Conservation (phyloP, 441 rosid species). For the Daphne laureola region DNA sequence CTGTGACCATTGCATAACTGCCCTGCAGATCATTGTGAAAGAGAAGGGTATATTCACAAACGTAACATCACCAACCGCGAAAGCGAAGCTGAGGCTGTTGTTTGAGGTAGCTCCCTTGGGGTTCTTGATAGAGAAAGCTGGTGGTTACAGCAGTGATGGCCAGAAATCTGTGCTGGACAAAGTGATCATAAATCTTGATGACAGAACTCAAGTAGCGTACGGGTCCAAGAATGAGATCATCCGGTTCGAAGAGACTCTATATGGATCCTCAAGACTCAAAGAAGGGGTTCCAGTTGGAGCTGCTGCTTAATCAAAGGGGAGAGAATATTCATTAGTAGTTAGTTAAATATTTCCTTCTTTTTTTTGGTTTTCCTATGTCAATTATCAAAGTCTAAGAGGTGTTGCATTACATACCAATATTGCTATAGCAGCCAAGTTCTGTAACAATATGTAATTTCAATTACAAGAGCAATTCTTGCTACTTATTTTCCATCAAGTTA, state of each 20-base stretch:
- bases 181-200: conserved; percentile 62
- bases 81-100: conserved; percentile 86
- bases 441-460: too few relatives aligned
- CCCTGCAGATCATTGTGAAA: conserved; percentile 73
- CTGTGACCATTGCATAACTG: not conserved
- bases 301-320: conserved; percentile 40
- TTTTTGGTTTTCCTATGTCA: not conserved
- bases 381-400: too few relatives aligned
- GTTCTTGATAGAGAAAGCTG: conserved; percentile 80
- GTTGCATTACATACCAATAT: not conserved
- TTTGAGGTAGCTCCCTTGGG: conserved; percentile 97
- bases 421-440: too few relatives aligned
- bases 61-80: conserved; percentile 75
- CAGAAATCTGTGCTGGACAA: conserved; percentile 68
- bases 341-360: not conserved
- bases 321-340: too few relatives aligned
- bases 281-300: conserved; percentile 68
- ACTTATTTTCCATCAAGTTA: too few relatives aligned
- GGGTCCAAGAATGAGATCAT: conserved; percentile 93
- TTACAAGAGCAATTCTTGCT: too few relatives aligned
- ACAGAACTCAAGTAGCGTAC: conserved; percentile 93
- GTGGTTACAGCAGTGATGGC: conserved; percentile 96
- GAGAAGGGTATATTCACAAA: conserved; percentile 96
- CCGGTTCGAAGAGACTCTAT: conserved; percentile 77
- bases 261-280: conserved; percentile 81